These are phyloP conservation scores for Endocladia muricata DNA, from an alignment of 31 red algal species.

Conservation along the genomic window DNA sequence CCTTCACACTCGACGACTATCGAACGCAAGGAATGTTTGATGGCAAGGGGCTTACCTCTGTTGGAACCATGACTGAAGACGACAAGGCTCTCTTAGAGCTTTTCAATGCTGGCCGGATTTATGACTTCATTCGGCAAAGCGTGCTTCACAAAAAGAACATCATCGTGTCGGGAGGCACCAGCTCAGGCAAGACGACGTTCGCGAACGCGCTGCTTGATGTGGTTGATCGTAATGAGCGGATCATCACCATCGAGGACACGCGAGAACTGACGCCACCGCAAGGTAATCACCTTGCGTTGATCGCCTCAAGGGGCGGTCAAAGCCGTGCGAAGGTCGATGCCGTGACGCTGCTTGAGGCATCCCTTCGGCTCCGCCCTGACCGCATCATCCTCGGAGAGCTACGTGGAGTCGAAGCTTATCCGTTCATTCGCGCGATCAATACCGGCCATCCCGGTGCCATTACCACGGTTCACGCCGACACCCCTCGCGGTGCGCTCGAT, in stretches of 20 bases:
- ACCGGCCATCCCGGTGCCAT: slow-evolving; percentile 18
- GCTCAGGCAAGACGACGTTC: not conserved
- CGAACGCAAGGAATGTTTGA: too few relatives aligned
- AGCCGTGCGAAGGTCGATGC: not conserved
- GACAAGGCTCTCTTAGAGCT: not conserved
- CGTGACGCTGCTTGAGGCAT: not conserved
- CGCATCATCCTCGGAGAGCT: slow-evolving; percentile 15
- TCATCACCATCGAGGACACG: slow-evolving; percentile 1
- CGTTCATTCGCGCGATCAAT: slow-evolving; percentile 9
- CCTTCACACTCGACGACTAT: too few relatives aligned
- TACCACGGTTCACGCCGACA: slow-evolving; percentile 15
- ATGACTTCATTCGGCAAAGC: not conserved
- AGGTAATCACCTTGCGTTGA: not conserved
- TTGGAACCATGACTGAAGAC: too few relatives aligned
- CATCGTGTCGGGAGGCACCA: slow-evolving; percentile 4
- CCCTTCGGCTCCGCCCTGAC: slow-evolving; percentile 17
- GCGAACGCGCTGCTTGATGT: not conserved
- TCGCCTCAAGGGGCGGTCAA: not conserved
- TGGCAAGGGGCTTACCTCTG: too few relatives aligned
- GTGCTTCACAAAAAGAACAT: not conserved
- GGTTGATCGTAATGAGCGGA: not conserved
- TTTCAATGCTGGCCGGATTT: not conserved
- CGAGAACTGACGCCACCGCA: not conserved
- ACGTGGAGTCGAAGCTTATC: slow-evolving; percentile 2
- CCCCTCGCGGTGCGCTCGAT: not conserved